Evolutionary conservation across 331 rosid species (phyloP), one percentile per base, ranked within the genome.

Genomic region (Ulmus americana): DNA sequence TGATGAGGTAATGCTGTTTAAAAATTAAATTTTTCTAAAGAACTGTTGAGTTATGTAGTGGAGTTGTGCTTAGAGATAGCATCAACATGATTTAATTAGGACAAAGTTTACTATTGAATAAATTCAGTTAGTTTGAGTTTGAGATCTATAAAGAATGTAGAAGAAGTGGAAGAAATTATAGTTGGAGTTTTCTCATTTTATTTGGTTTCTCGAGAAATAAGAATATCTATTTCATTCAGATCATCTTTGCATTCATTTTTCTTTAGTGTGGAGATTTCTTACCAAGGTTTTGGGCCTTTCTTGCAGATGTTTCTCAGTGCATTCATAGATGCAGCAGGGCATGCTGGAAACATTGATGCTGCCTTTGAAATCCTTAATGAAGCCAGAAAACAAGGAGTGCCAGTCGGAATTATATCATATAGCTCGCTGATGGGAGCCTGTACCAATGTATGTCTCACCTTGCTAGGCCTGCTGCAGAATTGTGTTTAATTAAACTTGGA

Each of bases 361-460:
- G 98, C 97, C 74, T 94, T 94, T 77, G 86, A 76, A 72, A 74
- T 87, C 69, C 62, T 94, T 66, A 76, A 73, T 47, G 86, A 89
- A 72, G 91, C 95, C 62, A 83, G 63, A 59, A 74, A 61, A 47
- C 78, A 54, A 81, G 91, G 98, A 84, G 68, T 80, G 51, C 57
- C 16, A 16, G 67, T 82, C 73, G 97, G 97, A 70, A 83, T 67
- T 42, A 70, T 87, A 69, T 59, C 95, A 61, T 94, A 87, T 80
- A 87, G 98, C 77, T 89, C 98, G 62, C 79, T 94, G 84, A 89
- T 94, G 98, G 98, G 98, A 39, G 98, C 98, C 63, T 94, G 97
- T 79, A 82, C 97, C 88, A 87, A 94, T 77, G 98, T 94, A 90
- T 71, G 91, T 82, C 63, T 56, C 45, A 12, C 54, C 57, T 65